Evolutionary conservation across 1,284 basidiomycete genomes (phyloP).

Genomic region (Stygiomarasmius scandens): DNA sequence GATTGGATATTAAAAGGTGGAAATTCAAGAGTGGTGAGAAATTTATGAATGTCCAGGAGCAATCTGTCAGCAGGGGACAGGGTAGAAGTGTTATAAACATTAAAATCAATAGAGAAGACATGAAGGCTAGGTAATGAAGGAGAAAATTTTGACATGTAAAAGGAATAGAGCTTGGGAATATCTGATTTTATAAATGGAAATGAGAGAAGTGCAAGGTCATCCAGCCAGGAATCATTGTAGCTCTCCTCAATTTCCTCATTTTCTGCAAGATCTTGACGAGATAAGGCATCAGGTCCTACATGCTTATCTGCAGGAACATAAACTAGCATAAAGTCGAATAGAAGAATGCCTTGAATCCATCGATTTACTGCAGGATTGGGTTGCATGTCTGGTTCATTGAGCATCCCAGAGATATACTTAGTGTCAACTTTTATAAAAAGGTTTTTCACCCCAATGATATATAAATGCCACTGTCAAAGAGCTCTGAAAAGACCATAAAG

Average conservation of each 20-base stretch:
- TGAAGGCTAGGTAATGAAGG: background rate
- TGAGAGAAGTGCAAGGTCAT: background rate
- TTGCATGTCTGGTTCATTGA: constrained; percentile 6
- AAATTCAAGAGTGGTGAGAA: constrained; percentile 17
- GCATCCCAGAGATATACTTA: constrained; percentile 3
- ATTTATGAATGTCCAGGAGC: constrained; percentile 14
- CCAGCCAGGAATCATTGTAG: background rate
- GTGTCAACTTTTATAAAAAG: constrained; percentile 2
- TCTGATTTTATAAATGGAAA: too few species aligned
- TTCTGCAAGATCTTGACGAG: background rate
- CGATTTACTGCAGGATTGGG: constrained; percentile 1
- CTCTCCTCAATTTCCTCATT: background rate
- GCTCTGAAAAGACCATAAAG: constrained; percentile 4
- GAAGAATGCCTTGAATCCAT: constrained; percentile 4
- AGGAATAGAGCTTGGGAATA: background rate
- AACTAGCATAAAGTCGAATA: constrained; percentile 2
- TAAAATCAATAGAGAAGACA: background rate
- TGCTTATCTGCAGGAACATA: constrained; percentile 2
- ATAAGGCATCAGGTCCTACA: constrained; percentile 7
- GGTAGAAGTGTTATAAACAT: too few species aligned
- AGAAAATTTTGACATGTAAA: background rate
- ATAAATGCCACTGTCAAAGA: background rate
- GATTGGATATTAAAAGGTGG: constrained; percentile 4
- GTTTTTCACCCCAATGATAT: constrained; percentile 1
- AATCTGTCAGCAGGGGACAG: background rate